Base-by-base conservation (phyloP, 345 rosid species). In the Dovyalis caffra region DNA sequence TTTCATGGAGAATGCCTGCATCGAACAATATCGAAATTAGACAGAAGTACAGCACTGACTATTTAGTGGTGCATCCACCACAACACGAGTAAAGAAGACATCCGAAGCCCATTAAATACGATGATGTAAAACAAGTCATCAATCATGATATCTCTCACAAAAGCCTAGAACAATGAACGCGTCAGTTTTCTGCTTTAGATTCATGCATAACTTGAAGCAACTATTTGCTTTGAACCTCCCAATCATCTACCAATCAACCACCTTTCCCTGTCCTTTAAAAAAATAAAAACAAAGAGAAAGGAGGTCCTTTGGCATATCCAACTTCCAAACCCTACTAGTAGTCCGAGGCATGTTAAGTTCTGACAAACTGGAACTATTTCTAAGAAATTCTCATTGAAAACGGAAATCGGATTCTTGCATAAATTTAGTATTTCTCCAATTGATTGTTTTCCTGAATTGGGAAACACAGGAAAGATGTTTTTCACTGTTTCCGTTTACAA, bases 1-100 rank as follows among this genome's bases (percentile, higher is more conserved):
- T 86, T 93, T 95, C 98, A 93, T 95, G 29, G 99, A 95, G 85
- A 95, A 95, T 9, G 99, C 99, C 99, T 95, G 90, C 80, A 83
- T 58, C 69, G 73, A 70, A 57, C 81, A 78, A 6, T 51, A 21
- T 56, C 12, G 34, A 63, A 63, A 60, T 70, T 76, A 65, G 74
- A n/a, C 35, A 70, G 38, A 51, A 74, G 25, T 2, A 32, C 28
- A 21, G 60, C 60, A 14, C 49, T 26, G 21, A 43, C 10, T 2
- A 43, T 34, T 0, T 25, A 14, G 28, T 43, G 18, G 37, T 23
- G 29, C 18, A 53, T 32, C 26, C 20, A 69, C 7, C 53, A 49
- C 62, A 66, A 62, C 72, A 70, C 8, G 53, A 10, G 67, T 20
- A 43, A 77, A 34, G 73, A 29, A 29, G 74, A 28, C 33, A 64